Evolutionary conservation across 768 basidiomycete genomes (phyloP).

Genomic region (Tylopilus balloui): DNA sequence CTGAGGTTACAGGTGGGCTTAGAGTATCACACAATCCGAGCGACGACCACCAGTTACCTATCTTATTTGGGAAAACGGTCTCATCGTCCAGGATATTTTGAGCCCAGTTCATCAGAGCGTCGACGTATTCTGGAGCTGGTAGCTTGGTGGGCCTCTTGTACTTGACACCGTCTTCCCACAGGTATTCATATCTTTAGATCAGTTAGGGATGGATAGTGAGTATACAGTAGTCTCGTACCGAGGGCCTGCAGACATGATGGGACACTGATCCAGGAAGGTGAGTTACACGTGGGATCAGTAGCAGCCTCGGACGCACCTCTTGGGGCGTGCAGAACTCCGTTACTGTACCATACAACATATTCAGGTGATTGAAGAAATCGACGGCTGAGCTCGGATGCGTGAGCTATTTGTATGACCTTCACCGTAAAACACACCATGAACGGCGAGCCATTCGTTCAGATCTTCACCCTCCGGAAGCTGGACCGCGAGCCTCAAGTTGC

Average conservation of each 20-base stretch:
- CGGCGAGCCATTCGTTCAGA: slow-evolving; percentile 97
- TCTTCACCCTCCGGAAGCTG: slow-evolving; percentile 96
- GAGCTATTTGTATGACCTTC: neutral
- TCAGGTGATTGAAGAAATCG: slow-evolving; percentile 99
- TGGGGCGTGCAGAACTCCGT: slow-evolving; percentile 96
- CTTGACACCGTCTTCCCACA: slow-evolving; percentile 88
- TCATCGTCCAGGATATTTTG: slow-evolving; percentile 92
- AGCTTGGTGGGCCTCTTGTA: slow-evolving; percentile 91
- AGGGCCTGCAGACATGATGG: slow-evolving; percentile 96
- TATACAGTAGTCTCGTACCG: slow-evolving; percentile 46
- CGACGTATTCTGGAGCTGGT: slow-evolving; percentile 94
- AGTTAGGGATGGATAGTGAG: slow-evolving; percentile 1
- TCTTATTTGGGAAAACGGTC: slow-evolving; percentile 87
- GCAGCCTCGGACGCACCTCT: slow-evolving; percentile 52
- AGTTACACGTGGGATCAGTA: slow-evolving; percentile 7
- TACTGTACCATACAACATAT: slow-evolving; percentile 98
- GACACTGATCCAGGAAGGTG: slow-evolving; percentile 51
- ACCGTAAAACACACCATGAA: slow-evolving; percentile 66
- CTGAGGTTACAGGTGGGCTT: slow-evolving; percentile 36
- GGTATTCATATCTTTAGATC: slow-evolving; percentile 77
- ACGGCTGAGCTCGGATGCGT: slow-evolving; percentile 58
- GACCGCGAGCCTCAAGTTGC: slow-evolving; percentile 89
- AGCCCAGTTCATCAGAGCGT: slow-evolving; percentile 98
- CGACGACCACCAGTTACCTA: slow-evolving; percentile 50
- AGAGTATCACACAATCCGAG: slow-evolving; percentile 6